Evolutionary conservation across 179 eudicot genomes (phyloP).

Genomic region (Heliamphora pulchella): DNA sequence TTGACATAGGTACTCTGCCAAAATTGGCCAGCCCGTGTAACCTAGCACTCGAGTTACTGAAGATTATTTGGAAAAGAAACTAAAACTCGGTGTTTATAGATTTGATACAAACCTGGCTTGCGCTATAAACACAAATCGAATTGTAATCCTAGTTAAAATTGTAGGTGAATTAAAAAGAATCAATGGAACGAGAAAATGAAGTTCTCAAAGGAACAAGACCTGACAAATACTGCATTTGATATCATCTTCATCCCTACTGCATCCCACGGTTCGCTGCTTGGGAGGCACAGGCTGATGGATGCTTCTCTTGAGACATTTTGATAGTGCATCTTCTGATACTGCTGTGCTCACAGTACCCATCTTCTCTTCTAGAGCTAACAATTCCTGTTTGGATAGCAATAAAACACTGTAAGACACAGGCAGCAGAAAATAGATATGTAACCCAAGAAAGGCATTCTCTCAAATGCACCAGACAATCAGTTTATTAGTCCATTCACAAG

Average conservation of each 20-base stretch:
- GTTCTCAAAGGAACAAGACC: slow-evolving; percentile 30
- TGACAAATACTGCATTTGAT: slow-evolving; percentile 84
- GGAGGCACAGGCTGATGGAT: slow-evolving; percentile 27
- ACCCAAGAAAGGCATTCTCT: not conserved
- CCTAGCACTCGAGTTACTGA: too few relatives aligned
- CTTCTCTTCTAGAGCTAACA: slow-evolving; percentile 79
- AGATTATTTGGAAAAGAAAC: not conserved
- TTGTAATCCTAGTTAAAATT: not conserved
- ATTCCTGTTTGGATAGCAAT: slow-evolving; percentile 40
- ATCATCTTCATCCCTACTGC: slow-evolving; percentile 39
- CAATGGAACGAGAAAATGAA: not conserved
- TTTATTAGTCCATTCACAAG: not conserved
- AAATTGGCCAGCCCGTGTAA: too few relatives aligned
- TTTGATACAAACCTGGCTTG: not conserved
- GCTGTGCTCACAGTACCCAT: slow-evolving; percentile 90
- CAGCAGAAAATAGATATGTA: not conserved
- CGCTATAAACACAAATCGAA: not conserved
- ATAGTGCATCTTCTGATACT: slow-evolving; percentile 57
- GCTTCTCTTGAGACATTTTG: slow-evolving; percentile 50
- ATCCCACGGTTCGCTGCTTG: slow-evolving; percentile 18
- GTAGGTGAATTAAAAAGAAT: not conserved
- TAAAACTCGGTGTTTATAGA: not conserved
- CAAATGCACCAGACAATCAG: not conserved
- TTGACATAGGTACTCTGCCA: too few relatives aligned
- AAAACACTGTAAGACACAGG: not conserved